Conservation (phyloP, 2,329 filamentous ascomycete genomes). For the Diaporthe destruens region DNA sequence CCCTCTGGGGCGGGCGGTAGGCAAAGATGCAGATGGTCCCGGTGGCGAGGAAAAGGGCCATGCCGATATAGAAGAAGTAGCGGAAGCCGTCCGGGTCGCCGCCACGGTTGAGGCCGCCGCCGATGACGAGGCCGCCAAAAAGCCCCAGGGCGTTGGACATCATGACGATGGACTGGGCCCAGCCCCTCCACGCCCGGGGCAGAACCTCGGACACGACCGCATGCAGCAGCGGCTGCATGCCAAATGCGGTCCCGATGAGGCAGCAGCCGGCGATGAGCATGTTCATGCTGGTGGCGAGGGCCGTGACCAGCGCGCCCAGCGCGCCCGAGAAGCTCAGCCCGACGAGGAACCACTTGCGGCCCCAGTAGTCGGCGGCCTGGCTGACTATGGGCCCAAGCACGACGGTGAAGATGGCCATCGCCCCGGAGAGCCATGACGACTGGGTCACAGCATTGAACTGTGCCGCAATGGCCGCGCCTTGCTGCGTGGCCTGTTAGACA, state of each 20-base stretch:
- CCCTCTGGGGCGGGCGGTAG: slow-evolving; percentile 52
- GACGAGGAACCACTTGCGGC: slow-evolving; percentile 57
- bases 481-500: slow-evolving; percentile 44
- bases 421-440: slow-evolving; percentile 52
- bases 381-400: slow-evolving; percentile 53
- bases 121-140: slow-evolving; percentile 51
- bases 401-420: slow-evolving; percentile 54
- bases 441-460: slow-evolving; percentile 45
- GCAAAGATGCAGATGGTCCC: slow-evolving; percentile 47
- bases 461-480: slow-evolving; percentile 50
- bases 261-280: slow-evolving; percentile 55
- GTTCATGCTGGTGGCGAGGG: slow-evolving; percentile 51
- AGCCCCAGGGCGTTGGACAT: slow-evolving; percentile 50
- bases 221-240: slow-evolving; percentile 55
- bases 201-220: slow-evolving; percentile 56
- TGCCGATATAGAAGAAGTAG: slow-evolving; percentile 53
- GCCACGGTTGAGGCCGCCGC: slow-evolving; percentile 51
- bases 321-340: slow-evolving; percentile 50
- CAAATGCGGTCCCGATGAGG: slow-evolving; percentile 53
- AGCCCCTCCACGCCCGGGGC: slow-evolving; percentile 52
- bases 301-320: slow-evolving; percentile 53
- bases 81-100: slow-evolving; percentile 52
- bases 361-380: slow-evolving; percentile 58
- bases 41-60: slow-evolving; percentile 48
- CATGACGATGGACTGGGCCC: slow-evolving; percentile 52